Conservation (phyloP, 2,329 filamentous ascomycete genomes). For the Fusarium irregulare region DNA sequence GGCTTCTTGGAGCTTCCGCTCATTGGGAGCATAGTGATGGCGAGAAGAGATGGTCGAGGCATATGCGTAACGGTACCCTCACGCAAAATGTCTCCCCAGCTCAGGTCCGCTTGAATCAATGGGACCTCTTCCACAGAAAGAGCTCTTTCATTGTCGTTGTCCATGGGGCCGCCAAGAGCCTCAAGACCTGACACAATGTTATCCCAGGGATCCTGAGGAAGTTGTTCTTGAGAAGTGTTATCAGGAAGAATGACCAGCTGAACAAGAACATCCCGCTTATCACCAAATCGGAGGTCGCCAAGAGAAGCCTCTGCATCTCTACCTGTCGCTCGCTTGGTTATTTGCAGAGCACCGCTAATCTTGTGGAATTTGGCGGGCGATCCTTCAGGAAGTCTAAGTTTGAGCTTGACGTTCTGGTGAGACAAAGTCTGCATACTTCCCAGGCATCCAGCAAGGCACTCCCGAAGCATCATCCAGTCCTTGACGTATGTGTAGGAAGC, state of each 20-base stretch:
- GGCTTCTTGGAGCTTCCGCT: conserved; percentile 71
- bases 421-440: conserved; percentile 92
- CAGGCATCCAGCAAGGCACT: conserved; percentile 93
- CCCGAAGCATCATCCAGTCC: conserved; percentile 99
- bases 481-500: conserved; percentile 98
- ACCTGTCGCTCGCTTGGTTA: conserved; percentile 94
- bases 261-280: conserved; percentile 93
- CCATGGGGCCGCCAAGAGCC: conserved; percentile 87
- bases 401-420: conserved; percentile 98
- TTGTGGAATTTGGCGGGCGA: conserved; percentile 99
- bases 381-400: conserved; percentile 91
- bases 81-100: conserved; percentile 91
- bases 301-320: conserved; percentile 92
- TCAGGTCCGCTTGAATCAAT: conserved; percentile 92
- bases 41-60: conserved; percentile 87
- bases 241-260: conserved; percentile 94
- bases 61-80: conserved; percentile 89
- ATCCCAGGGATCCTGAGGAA: conserved; percentile 96
- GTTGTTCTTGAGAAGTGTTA: conserved; percentile 80
- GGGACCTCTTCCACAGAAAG: conserved; percentile 94
- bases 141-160: conserved; percentile 85
- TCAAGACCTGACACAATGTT: conserved; percentile 95
- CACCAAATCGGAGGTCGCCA: conserved; percentile 92
- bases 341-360: conserved; percentile 94
- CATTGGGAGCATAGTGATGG: conserved; percentile 93